These are phyloP conservation scores for Lactifluus rugatus DNA, from an alignment of 768 basidiomycete species.

Conservation along the genomic window DNA sequence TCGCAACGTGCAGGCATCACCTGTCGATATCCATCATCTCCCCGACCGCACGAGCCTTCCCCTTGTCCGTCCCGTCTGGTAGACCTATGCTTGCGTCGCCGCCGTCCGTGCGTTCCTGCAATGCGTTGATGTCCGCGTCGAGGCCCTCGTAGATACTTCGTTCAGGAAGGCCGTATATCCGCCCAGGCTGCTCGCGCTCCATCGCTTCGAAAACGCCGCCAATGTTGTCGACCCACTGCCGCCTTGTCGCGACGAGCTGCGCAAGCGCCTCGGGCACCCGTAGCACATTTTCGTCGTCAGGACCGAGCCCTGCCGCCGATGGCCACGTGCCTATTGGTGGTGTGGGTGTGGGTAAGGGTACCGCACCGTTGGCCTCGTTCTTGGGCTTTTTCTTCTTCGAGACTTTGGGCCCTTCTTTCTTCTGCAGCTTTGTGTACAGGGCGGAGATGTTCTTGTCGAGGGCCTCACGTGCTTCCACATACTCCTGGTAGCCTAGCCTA, in stretches of 20 bases:
- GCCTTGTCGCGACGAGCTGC: constrained; percentile 64
- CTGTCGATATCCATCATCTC: constrained; percentile 59
- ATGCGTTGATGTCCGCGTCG: constrained; percentile 48
- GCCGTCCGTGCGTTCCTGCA: constrained; percentile 24
- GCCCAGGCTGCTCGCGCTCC: constrained; percentile 51
- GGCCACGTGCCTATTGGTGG: constrained; percentile 48
- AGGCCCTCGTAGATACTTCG: constrained; percentile 68
- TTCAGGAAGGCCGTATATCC: constrained; percentile 70
- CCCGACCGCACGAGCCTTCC: constrained; percentile 39
- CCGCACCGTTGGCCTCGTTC: constrained; percentile 25
- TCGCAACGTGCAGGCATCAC: constrained; percentile 8
- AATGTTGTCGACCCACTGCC: constrained; percentile 69
- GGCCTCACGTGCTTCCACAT: constrained; percentile 71
- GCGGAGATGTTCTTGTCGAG: constrained; percentile 77
- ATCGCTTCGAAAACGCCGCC: constrained; percentile 69
- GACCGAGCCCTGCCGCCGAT: constrained; percentile 58
- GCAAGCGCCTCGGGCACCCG: constrained; percentile 58
- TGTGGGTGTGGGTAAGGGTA: constrained; percentile 8
- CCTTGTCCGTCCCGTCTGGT: constrained; percentile 37
- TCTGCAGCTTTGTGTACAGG: constrained; percentile 71
- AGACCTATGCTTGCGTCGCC: constrained; percentile 22
- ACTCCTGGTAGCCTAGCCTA: constrained; percentile 86
- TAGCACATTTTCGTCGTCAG: constrained; percentile 55
- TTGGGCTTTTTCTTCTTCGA: constrained; percentile 60
- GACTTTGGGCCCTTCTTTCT: constrained; percentile 67